Conservation (phyloP, 2,329 filamentous ascomycete genomes). For the Aspergillus sp. region DNA sequence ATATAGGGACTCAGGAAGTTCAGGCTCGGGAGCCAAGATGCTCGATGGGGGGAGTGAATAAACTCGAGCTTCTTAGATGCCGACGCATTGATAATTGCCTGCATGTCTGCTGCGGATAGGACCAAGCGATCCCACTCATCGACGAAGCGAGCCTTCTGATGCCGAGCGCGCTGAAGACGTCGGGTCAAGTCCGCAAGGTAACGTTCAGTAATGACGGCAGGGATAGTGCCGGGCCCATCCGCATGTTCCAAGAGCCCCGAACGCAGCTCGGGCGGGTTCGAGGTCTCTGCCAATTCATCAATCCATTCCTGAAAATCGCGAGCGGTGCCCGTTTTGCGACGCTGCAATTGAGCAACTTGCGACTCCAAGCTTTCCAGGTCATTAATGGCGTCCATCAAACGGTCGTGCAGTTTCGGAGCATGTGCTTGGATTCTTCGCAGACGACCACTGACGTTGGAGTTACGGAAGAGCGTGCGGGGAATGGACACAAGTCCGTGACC, state of each 20-base stretch:
- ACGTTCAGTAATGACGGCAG: constrained; percentile 85
- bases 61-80: constrained; percentile 81
- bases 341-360: constrained; percentile 76
- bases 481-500: constrained; percentile 93
- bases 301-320: constrained; percentile 88
- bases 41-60: constrained; percentile 58
- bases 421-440: constrained; percentile 74
- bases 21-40: constrained; percentile 56
- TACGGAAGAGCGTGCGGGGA: constrained; percentile 76
- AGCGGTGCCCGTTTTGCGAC: constrained; percentile 77
- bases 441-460: constrained; percentile 73
- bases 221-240: constrained; percentile 51
- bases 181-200: constrained; percentile 89
- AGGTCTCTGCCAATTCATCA: constrained; percentile 82
- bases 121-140: constrained; percentile 84
- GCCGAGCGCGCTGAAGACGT: constrained; percentile 76
- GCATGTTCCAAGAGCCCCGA: constrained; percentile 40
- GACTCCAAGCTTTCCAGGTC: constrained; percentile 78
- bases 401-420: constrained; percentile 82
- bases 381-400: constrained; percentile 79
- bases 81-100: constrained; percentile 80
- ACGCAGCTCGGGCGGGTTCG: constrained; percentile 65
- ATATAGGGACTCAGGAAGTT: constrained; percentile 76
- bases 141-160: constrained; percentile 78
- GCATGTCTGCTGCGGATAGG: constrained; percentile 70